These are phyloP conservation scores for Aspergillus quadricinctus DNA, from an alignment of 2,329 filamentous ascomycete genomes.

Conservation along the genomic window DNA sequence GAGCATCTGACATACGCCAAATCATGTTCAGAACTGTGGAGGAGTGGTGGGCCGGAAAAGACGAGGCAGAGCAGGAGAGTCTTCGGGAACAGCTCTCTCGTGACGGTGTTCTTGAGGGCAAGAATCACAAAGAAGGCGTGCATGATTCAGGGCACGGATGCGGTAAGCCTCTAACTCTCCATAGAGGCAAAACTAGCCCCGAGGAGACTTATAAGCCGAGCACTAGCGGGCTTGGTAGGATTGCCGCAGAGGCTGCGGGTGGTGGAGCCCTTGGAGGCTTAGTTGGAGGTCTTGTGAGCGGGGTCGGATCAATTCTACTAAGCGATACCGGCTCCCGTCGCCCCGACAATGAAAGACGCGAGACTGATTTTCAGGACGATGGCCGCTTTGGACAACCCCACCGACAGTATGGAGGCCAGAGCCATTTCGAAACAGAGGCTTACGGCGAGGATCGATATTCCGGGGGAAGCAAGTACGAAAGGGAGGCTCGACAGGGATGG, in stretches of 20 bases:
- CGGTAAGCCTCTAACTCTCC: conserved; percentile 72
- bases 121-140: conserved; percentile 84
- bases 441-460: background rate
- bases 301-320: conserved; percentile 58
- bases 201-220: conserved; percentile 15
- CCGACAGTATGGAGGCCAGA: background rate
- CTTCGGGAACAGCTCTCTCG: conserved; percentile 73
- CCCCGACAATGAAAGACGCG: background rate
- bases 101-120: conserved; percentile 68
- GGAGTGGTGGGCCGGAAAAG: conserved; percentile 74
- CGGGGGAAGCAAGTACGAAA: background rate
- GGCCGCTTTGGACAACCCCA: background rate
- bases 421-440: background rate
- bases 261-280: conserved; percentile 66
- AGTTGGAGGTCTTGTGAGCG: conserved; percentile 62
- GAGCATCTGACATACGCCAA: conserved; percentile 64
- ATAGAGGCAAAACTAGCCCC: conserved; percentile 46
- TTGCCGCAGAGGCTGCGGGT: conserved; percentile 57
- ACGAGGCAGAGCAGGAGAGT: conserved; percentile 57
- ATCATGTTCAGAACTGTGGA: conserved; percentile 77
- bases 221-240: conserved; percentile 42
- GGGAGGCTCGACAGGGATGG: background rate
- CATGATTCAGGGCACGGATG: conserved; percentile 83
- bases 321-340: conserved; percentile 39
- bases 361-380: conserved; percentile 7